Conservation (phyloP, 192 early-diverging fungal species). For the Pilobolus umbonatus region DNA sequence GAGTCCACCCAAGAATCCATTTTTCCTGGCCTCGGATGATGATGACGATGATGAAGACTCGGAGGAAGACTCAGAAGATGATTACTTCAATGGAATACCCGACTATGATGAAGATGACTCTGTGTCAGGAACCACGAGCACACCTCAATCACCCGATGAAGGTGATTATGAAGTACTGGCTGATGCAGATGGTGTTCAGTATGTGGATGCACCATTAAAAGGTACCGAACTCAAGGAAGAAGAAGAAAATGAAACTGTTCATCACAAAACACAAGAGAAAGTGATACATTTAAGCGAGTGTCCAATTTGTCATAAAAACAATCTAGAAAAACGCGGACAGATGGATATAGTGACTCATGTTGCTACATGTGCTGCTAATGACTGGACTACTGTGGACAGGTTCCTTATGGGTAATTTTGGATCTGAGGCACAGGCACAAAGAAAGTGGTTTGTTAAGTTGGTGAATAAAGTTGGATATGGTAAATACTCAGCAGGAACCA, state of each 20-base stretch:
- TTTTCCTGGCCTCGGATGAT: slow-evolving; percentile 17
- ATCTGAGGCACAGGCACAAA: slow-evolving; percentile 67
- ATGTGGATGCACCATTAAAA: not conserved
- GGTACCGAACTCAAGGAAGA: not conserved
- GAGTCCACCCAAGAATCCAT: not conserved
- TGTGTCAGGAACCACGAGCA: not conserved
- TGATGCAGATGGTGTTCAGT: slow-evolving; percentile 26
- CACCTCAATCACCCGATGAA: slow-evolving; percentile 4
- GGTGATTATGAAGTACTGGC: slow-evolving; percentile 18
- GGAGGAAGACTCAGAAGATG: slow-evolving; percentile 5
- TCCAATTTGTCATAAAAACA: slow-evolving; percentile 64
- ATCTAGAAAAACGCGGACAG: slow-evolving; percentile 45
- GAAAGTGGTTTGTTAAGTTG: slow-evolving; percentile 48
- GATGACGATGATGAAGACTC: slow-evolving; percentile 24
- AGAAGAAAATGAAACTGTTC: not conserved
- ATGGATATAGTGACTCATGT: slow-evolving; percentile 76
- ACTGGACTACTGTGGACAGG: slow-evolving; percentile 62
- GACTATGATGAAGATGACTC: slow-evolving; percentile 2
- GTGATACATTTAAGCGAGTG: slow-evolving; percentile 61
- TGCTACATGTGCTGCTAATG: slow-evolving; percentile 64
- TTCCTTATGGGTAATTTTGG: slow-evolving; percentile 74
- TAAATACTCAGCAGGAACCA: slow-evolving; percentile 44
- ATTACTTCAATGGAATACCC: not conserved
- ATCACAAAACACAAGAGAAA: slow-evolving; percentile 41
- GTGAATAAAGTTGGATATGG: slow-evolving; percentile 38